These are phyloP conservation scores for Isoetes taiwanensis DNA, from an alignment of 75 land plant species.

Conservation along the genomic window DNA sequence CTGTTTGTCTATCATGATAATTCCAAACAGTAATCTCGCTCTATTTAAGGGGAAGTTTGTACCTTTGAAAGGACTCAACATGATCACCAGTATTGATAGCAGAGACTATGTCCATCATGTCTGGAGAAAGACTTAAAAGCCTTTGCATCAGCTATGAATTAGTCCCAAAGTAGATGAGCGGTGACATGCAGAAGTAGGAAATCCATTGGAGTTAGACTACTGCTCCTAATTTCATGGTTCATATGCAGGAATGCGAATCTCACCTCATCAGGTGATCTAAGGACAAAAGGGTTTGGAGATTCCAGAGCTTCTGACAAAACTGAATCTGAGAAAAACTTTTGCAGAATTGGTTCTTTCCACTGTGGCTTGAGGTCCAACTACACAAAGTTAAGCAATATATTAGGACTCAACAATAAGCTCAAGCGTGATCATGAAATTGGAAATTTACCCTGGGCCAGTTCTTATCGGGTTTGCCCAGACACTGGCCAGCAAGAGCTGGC, in stretches of 20 bases:
- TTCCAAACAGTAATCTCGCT: too few species aligned
- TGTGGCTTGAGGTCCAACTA: slow-evolving; percentile 13
- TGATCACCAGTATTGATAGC: neutral
- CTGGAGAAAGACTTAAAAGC: neutral
- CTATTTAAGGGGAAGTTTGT: neutral
- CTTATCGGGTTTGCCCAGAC: slow-evolving; percentile 10
- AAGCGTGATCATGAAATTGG: neutral
- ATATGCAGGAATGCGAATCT: neutral
- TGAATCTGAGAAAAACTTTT: slow-evolving; percentile 12
- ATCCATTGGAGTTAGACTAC: neutral
- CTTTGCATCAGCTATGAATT: neutral
- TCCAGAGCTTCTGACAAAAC: slow-evolving; percentile 5
- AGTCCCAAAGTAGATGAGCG: slow-evolving; percentile 1
- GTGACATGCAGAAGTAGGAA: neutral
- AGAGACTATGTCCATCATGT: neutral
- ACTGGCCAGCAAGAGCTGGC: slow-evolving; percentile 12
- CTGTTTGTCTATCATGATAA: too few species aligned
- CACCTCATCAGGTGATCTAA: slow-evolving; percentile 8
- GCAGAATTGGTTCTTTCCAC: slow-evolving; percentile 1
- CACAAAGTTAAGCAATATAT: neutral
- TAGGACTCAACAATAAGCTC: neutral
- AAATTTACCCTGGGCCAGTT: slow-evolving; percentile 16
- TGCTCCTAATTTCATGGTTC: neutral
- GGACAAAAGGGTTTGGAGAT: slow-evolving; percentile 1
- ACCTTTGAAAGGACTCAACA: neutral